Conservation (phyloP, 257 asterid genomes). For the Cynanchum wilfordii region DNA sequence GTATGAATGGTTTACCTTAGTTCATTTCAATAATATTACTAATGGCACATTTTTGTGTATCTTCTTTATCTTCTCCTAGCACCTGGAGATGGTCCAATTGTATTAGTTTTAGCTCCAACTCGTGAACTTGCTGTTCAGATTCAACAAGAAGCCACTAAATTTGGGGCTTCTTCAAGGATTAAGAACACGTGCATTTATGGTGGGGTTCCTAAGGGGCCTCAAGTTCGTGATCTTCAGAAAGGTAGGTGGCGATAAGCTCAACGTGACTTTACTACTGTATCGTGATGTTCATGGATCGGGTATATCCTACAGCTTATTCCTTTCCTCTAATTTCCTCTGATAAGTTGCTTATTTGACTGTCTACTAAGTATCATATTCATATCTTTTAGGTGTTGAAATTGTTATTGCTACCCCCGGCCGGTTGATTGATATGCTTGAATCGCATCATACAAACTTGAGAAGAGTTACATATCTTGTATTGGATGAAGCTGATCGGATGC, state of each 20-base stretch:
- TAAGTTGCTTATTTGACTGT: slow-evolving; percentile 14
- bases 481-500: slow-evolving; percentile 96
- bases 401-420: slow-evolving; percentile 95
- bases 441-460: slow-evolving; percentile 81
- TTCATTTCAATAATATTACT: slow-evolving; percentile 14
- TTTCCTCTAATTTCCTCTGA: slow-evolving; percentile 13
- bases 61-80: slow-evolving; percentile 48
- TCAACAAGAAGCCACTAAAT: slow-evolving; percentile 95
- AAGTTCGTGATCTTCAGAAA: slow-evolving; percentile 99
- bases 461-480: slow-evolving; percentile 90
- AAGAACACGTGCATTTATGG: slow-evolving; percentile 98
- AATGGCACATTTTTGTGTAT: slow-evolving; percentile 29
- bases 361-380: slow-evolving; percentile 17
- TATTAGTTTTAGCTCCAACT: slow-evolving; percentile 97
- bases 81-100: slow-evolving; percentile 99
- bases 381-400: slow-evolving; percentile 69
- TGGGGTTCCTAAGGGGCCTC: slow-evolving; percentile 99
- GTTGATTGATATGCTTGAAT: slow-evolving; percentile 86
- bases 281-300: slow-evolving; percentile 99
- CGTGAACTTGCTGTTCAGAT: slow-evolving; percentile 99
- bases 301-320: slow-evolving; percentile 80
- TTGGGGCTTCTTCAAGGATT: slow-evolving; percentile 98
- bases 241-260: slow-evolving; percentile 99
- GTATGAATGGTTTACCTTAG: slow-evolving; percentile 3
- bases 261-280: slow-evolving; percentile 96